Base-by-base conservation (phyloP, 2,329 filamentous ascomycete species). In the Bertia moriformis region DNA sequence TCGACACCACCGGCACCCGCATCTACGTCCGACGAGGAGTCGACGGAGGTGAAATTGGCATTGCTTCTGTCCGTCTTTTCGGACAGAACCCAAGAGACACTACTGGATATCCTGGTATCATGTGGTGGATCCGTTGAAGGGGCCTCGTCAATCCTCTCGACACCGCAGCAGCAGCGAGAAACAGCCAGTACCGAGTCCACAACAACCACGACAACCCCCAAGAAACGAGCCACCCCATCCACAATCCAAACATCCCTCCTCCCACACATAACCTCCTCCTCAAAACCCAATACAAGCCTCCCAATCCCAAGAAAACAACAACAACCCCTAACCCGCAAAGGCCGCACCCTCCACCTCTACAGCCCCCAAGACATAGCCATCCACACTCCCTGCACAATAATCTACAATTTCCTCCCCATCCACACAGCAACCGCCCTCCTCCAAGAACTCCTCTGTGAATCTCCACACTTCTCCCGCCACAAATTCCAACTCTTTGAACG, bases 401-500 rank as follows among this genome's bases (percentile, higher is more conserved):
- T 95, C 40, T 87, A 93, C 58, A 91, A 94, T 51, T 95, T 96
- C 48, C 65, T 98, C 0, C 77, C 85, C 0, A 19, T 66, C 0
- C 65, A 78, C 2, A 67, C 83, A 42, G 89, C 91, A 29, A 80
- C 86, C 45, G 66, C 69, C 1, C 65, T 98, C 12, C 64, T 96
- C 1, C 55, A 58, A 20, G 88, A 96, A 54, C 67, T 96, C 27
- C 59, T 95, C 1, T 60, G 69, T 1, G 86, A 95, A 58, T 69
- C 82, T 1, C 62, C 71, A 17, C 73, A 78, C 0, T 94, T 87
- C 52, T 66, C 77, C 38, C 74, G 69, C 45, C 71, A 74, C 18
- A 78, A 73, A 0, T 94, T 95, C 51, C 84, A 91, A 52, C 62
- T 96, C 1, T 95, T 95, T 54, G 87, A 94, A 41, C 82, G 80